Conservation (phyloP, 176 grass and related monocot species). For the Neostapfia colusana region DNA sequence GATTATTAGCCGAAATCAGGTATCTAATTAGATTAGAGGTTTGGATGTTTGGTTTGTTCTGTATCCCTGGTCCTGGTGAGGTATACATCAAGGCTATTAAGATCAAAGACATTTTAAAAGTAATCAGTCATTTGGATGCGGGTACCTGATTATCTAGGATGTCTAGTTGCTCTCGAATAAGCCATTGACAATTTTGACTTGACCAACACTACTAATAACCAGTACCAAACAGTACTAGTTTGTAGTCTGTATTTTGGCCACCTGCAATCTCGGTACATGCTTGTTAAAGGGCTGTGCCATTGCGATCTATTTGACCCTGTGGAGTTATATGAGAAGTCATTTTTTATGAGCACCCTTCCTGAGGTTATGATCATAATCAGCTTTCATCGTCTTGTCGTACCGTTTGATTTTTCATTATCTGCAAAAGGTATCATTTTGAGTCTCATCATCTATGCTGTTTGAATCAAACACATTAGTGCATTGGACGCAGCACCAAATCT, state of each 20-base stretch:
- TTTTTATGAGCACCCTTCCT: neutral
- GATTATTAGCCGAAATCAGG: neutral
- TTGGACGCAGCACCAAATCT: neutral
- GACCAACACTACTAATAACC: neutral
- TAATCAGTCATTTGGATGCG: neutral
- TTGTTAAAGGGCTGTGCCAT: neutral
- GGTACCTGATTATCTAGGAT: neutral
- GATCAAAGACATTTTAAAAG: neutral
- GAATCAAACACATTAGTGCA: neutral
- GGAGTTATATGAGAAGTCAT: neutral
- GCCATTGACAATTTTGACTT: too few relatives aligned
- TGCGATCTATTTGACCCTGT: conserved; percentile 3
- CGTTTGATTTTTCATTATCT: neutral
- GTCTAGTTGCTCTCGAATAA: neutral
- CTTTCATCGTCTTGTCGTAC: neutral
- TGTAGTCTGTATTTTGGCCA: neutral
- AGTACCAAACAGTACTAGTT: neutral
- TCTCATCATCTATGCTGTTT: neutral
- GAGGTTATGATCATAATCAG: too few relatives aligned
- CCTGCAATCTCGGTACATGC: neutral
- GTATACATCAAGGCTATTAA: neutral
- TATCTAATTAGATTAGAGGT: neutral
- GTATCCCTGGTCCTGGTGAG: neutral
- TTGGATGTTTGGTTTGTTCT: neutral
- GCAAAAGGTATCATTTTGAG: neutral